Percentiles rank a stretch among this genome's conserved stretches.
phyloP scores from a whole-genome alignment of 345 rosid species.

The Linum usitatissimum region DNA sequence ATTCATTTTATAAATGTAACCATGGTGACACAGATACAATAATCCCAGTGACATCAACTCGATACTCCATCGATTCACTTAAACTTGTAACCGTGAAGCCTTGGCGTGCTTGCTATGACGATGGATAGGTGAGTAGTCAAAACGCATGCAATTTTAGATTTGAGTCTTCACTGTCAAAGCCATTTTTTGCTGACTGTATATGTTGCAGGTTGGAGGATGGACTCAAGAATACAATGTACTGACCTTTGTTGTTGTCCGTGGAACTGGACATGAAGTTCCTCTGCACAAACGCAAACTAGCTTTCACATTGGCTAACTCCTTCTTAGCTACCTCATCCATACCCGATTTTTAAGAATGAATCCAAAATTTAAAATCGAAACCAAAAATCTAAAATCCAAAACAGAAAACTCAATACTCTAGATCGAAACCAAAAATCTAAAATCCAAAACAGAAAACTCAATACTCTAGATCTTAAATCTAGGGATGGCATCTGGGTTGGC shows the following conservation, averaged over 20 bases:
- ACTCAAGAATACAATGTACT: slow-evolving; percentile 74
- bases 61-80: slow-evolving; percentile 73
- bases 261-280: slow-evolving; percentile 94
- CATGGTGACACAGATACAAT: slow-evolving; percentile 91
- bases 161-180: too few species aligned
- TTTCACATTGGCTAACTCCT: slow-evolving; percentile 60
- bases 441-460: too few species aligned
- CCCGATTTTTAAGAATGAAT: too few species aligned
- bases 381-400: too few species aligned
- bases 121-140: slow-evolving; percentile 50
- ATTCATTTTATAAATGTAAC: slow-evolving; percentile 6
- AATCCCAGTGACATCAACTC: slow-evolving; percentile 81
- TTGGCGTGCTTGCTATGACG: slow-evolving; percentile 74
- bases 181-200: neutral
- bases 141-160: neutral
- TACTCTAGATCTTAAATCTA: too few species aligned
- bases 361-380: too few species aligned
- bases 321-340: slow-evolving; percentile 57
- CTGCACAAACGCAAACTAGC: slow-evolving; percentile 74
- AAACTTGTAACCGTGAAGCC: slow-evolving; percentile 52
- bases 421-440: too few species aligned
- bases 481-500: too few species aligned
- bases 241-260: slow-evolving; percentile 70
- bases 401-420: too few species aligned
- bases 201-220: slow-evolving; percentile 91